These are phyloP conservation scores for Gymnopilus junonius DNA, from an alignment of 768 basidiomycete species.

Conservation along the genomic window DNA sequence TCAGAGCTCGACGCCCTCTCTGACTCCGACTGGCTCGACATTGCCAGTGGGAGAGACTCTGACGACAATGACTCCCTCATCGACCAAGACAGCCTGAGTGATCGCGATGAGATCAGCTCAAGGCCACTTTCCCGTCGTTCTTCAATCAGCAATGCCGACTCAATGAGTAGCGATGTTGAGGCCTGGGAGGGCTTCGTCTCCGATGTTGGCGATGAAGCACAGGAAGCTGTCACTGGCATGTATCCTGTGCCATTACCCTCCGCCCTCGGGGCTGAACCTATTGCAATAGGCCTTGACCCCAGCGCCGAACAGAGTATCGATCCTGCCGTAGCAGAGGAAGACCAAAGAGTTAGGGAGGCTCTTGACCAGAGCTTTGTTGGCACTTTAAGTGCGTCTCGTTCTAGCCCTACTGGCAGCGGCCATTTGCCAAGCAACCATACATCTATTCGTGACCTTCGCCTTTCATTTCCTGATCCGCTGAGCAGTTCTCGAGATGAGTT, in stretches of 20 bases:
- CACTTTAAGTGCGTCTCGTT: conserved; percentile 76
- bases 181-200: conserved; percentile 82
- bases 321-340: conserved; percentile 50
- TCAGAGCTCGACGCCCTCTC: conserved; percentile 71
- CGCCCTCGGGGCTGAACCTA: conserved; percentile 34
- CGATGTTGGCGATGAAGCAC: conserved; percentile 49
- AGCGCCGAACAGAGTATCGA: conserved; percentile 39
- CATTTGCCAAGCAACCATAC: conserved; percentile 55
- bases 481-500: conserved; percentile 70
- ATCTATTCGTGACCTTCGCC: conserved; percentile 73
- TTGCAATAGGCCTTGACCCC: conserved; percentile 32
- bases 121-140: conserved; percentile 69
- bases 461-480: conserved; percentile 86
- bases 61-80: conserved; percentile 73
- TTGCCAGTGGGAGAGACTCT: conserved; percentile 70
- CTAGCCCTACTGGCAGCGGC: conserved; percentile 53
- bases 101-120: conserved; percentile 59
- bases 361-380: conserved; percentile 85
- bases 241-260: conserved; percentile 34
- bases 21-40: conserved; percentile 86
- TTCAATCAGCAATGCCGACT: conserved; percentile 71
- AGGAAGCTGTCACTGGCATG: conserved; percentile 31
- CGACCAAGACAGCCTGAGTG: conserved; percentile 63
- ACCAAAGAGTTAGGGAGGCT: conserved; percentile 71
- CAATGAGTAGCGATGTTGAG: conserved; percentile 69